Base-by-base conservation (phyloP, 139 green algal genomes). In the Desmodesmus armatus region DNA sequence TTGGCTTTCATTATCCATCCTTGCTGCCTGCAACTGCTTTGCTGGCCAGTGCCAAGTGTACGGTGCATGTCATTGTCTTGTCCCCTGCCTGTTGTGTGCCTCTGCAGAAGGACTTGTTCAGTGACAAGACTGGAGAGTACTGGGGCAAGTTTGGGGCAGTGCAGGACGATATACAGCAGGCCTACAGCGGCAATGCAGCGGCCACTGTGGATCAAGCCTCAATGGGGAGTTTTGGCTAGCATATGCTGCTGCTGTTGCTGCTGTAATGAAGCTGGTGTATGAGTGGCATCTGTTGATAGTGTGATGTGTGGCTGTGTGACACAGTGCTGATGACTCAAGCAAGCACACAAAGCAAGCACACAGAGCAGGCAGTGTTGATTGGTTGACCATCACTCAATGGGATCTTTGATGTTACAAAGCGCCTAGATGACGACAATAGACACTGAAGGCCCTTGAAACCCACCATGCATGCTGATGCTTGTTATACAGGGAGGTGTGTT, bases 81-180 rank as follows among this genome's bases (percentile, higher is more conserved):
- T n/a, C n/a, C n/a, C n/a, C n/a, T n/a, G n/a, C n/a, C n/a, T n/a
- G n/a, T n/a, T n/a, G n/a, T n/a, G n/a, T n/a, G n/a, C n/a, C n/a
- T n/a, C 31, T 75, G 79, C 79, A 85, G 79, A 85, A 49, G 44
- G 79, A 67, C 44, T 80, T 69, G 51, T 86, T 80, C 37, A 58
- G 37, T 31, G 47, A 73, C 40, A 66, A 35, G n/a, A 39, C 72
- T 35, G 55, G 53, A 3, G 72, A 72, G 23, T 82, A 82, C 23
- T 87, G 82, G 82, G 82, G 82, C 71, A 87, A 87, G 3, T 87
- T 87, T 78, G 55, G 71, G 2, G 71, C 51, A 23, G 82, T 79
- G 58, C 82, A 87, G 58, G 27, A 76, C 33, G 53, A 87, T 15
- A 73, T 87, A 47, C 78, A 84, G 62, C 37, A 75, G 49, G 78